Evolutionary conservation across 106 monocot genomes (phyloP), one percentile per base, ranked within the genome.

Genomic region (Triglochin maritima): DNA sequence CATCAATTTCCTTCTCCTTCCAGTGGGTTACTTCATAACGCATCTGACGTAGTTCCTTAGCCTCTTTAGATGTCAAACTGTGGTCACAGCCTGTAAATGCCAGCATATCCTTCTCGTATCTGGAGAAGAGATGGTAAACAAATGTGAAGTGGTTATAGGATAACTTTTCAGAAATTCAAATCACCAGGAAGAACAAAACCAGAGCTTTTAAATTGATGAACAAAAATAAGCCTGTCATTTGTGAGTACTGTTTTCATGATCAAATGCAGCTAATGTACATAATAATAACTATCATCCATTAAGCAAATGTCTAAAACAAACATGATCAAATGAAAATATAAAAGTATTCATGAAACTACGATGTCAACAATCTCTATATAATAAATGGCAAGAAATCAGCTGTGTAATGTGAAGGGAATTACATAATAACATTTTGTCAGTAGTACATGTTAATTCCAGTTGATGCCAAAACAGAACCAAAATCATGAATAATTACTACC

Each of bases 1-100:
- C 85, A 76, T 96, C 79, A 50, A 96, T 96, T 58, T 90, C 90
- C 47, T 96, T 96, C 74, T 96, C 95, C 69, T 96, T 96, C 95
- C 95, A 96, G 57, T 96, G 95, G 69, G 66, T 76, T 49, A 90
- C 85, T 41, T 87, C 81, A 74, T 90, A 85, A 17, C 95, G 90
- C 95, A 96, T 96, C 66, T 74, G 74, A 6, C 74, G 80, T 56
- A 96, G 78, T 53, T 85, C 87, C 41, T 90, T 83, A 13, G 68
- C 85, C 75, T 96, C 95, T 58, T 83, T 77, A 45, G 56, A 56
- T 60, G 87, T 96, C 79, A 96, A 74, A 72, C 70, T 87, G 64
- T 96, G 80, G 61, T 76, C 76, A 60, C 95, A 96, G 12, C 90
- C 90, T 5, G 90, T 96, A 71, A 90, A 96, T 56, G 95, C 87